Base-by-base conservation (phyloP, 2,329 filamentous ascomycete genomes). In the Tolypocladium tropicale region DNA sequence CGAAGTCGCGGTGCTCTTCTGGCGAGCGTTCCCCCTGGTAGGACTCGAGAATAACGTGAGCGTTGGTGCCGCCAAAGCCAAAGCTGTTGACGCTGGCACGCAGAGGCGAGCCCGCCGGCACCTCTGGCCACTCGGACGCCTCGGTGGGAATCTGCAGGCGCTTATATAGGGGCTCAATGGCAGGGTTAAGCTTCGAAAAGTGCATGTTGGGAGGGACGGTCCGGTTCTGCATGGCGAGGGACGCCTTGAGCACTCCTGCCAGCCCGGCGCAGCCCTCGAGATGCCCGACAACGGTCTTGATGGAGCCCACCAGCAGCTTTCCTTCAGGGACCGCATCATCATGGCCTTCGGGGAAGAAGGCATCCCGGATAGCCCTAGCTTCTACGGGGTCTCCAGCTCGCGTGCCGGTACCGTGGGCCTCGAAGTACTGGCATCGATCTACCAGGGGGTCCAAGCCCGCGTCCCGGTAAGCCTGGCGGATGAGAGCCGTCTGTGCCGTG, bases 21-120 rank as follows among this genome's bases (percentile, higher is more conserved):
- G n/a, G 28, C 7, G 5, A 2, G 28, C 25, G 3, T 0, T 11
- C 18, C 16, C 9, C 28, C 28, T 49, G 4, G 16, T 37, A 56
- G 41, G 25, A 43, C 3, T 60, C 56, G 10, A 79, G 53, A 21
- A 78, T 71, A 6, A 71, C 65, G 55, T 79, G 77, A 0, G 70
- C 72, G 52, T 78, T 78, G 1, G 75, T 76, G 34, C 77, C 77
- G 6, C 77, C 77, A 60, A 74, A 79, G 2, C 78, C 77, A 58
- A 79, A 80, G 43, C 70, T 74, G 63, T 78, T 78, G 53, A 79
- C 68, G 56, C 73, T 74, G 18, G 69, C 74, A 11, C 76, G 71
- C 2, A 74, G 69, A 41, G 55, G 55, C 18, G 36, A 21, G n/a
- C 28, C 33, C 10, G 32, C 34, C 1, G 41, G 55, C n/a, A 56